Evolutionary conservation across 352 stramenopile genomes (phyloP).

Genomic region (Bremia lactucae): DNA sequence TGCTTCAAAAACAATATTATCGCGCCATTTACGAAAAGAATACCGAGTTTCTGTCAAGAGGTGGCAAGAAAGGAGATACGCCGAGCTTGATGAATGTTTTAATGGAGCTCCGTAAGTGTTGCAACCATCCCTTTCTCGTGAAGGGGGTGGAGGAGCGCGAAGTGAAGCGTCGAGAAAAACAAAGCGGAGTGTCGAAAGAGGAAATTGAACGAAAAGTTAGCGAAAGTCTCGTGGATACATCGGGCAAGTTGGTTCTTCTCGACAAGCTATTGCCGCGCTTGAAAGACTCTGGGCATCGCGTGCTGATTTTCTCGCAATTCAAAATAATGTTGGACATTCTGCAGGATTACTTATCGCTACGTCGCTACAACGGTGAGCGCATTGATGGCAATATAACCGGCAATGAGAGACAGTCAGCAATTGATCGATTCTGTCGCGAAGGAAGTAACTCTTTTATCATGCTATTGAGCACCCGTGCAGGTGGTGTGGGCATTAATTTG

Average conservation of each 20-base stretch:
- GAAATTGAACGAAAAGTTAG: conserved; percentile 49
- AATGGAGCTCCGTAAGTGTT: conserved; percentile 93
- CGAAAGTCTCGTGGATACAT: conserved; percentile 89
- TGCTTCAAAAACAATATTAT: conserved; percentile 88
- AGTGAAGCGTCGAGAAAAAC: conserved; percentile 42
- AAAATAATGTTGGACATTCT: conserved; percentile 99
- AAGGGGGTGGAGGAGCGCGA: conserved; percentile 82
- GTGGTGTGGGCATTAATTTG: conserved; percentile 98
- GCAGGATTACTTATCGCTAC: conserved; percentile 93
- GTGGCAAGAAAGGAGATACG: conserved; percentile 52
- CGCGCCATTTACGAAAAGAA: conserved; percentile 90
- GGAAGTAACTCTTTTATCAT: conserved; percentile 89
- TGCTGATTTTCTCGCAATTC: conserved; percentile 99
- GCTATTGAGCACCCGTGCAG: conserved; percentile 95
- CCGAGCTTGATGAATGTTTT: conserved; percentile 87
- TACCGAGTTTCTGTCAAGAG: conserved; percentile 81
- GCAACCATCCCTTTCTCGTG: conserved; percentile 91
- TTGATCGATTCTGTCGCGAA: conserved; percentile 83
- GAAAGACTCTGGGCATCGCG: conserved; percentile 90
- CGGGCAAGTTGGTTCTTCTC: conserved; percentile 97
- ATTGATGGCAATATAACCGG: conserved; percentile 98
- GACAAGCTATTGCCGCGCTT: conserved; percentile 97
- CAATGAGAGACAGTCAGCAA: conserved; percentile 90
- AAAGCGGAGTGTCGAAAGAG: conserved; percentile 35
- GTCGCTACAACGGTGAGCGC: conserved; percentile 90